Base-by-base conservation (phyloP, 2,329 filamentous ascomycete genomes). In the Fusarium sacchari region DNA sequence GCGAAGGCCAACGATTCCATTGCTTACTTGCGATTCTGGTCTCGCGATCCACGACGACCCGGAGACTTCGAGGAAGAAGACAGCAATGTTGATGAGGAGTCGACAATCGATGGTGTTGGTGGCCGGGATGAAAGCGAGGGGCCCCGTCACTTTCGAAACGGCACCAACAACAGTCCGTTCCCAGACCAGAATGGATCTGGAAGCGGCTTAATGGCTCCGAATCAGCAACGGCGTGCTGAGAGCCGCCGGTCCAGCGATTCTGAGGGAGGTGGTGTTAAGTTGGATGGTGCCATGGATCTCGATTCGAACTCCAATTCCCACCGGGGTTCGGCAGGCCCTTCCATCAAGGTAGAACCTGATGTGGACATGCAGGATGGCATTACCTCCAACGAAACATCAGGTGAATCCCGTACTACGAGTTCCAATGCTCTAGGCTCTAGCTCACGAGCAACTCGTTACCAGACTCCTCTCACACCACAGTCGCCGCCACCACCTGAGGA, bases 1-100 rank as follows among this genome's bases (percentile, higher is more conserved):
- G 94, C 94, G 28, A 97, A 97, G 80, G 92, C 92, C 34, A 97
- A 97, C 77, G 94, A 97, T 80, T 97, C 94, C 5, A 96, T 97
- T 77, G 94, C 94, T 5, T 97, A 97, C 77, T 86, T 97, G 67
- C 92, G 94, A 24, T 97, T 97, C 80, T 94, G 91, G 88, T 96
- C 93, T 78, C 88, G 93, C 60, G 92, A 96, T 79, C 94, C 94
- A 24, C 87, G 92, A 36, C 84, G 88, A 63, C 87, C 86, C 34
- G 87, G 88, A 61, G 86, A 89, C 57, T 82, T 86, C 17, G 80
- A 84, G 44, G 80, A 81, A 24, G 82, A 85, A 15, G 81, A 83
- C 17, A 82, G 81, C 13, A 81, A 83, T 80, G 87, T 76, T 80
- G 68, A 69, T 18, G 67, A 56, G 26, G 71, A 73, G 55, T 56